Evolutionary conservation across 179 eudicot species (phyloP).

Genomic region (Beta corolliflora): DNA sequence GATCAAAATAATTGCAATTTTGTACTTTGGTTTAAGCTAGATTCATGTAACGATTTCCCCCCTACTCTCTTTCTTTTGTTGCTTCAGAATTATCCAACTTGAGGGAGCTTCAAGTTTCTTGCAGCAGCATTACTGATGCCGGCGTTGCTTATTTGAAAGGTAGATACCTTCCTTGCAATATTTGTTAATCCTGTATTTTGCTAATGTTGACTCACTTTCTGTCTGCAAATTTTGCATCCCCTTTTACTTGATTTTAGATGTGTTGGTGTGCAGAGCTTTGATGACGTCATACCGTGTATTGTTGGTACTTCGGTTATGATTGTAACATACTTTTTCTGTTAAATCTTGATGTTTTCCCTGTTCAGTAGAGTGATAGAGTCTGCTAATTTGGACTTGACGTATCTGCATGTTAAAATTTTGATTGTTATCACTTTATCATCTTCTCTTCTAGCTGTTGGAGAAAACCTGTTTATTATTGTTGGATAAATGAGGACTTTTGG

Average conservation of each 20-base stretch:
- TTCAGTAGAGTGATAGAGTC: not conserved
- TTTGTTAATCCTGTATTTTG: not conserved
- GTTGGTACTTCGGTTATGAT: not conserved
- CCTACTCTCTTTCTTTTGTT: conserved; percentile 15
- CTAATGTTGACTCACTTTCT: not conserved
- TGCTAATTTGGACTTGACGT: not conserved
- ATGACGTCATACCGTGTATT: not conserved
- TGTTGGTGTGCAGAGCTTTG: not conserved
- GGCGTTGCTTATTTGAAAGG: conserved; percentile 81
- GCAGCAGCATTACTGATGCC: conserved; percentile 77
- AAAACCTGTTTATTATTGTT: not conserved
- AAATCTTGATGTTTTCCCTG: not conserved
- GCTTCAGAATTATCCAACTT: conserved; percentile 69
- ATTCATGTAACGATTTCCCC: not conserved
- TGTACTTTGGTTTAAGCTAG: not conserved
- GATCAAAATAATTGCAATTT: not conserved
- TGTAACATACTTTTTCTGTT: not conserved
- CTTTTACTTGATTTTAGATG: not conserved
- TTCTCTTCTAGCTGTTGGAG: not conserved
- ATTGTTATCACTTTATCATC: not conserved
- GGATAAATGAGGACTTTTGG: not conserved
- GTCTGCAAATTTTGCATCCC: not conserved
- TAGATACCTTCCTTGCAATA: conserved; percentile 16
- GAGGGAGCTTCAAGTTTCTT: conserved; percentile 83
- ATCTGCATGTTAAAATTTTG: not conserved